phyloP scores from a whole-genome alignment of 176 grass and related monocot species.

The Ananas comosus region DNA sequence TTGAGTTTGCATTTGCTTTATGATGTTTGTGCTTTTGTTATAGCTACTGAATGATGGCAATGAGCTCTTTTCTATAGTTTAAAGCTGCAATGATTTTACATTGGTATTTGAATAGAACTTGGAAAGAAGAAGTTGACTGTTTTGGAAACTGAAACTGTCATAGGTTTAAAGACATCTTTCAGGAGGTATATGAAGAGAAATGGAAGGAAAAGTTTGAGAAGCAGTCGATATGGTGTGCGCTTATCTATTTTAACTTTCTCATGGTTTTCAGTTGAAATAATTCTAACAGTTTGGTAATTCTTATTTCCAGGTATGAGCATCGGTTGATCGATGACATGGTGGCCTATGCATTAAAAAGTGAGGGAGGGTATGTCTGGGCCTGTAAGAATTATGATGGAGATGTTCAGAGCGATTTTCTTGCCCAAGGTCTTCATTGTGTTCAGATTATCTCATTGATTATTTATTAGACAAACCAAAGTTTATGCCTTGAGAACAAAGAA shows the following conservation, averaged over 20 bases:
- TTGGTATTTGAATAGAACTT: conserved; percentile 5
- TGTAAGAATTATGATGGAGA: conserved; percentile 99
- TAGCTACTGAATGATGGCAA: neutral
- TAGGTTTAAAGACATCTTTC: conserved; percentile 98
- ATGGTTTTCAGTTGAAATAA: neutral
- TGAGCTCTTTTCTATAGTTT: neutral
- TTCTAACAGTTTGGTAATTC: neutral
- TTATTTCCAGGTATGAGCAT: conserved; percentile 86
- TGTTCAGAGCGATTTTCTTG: conserved; percentile 93
- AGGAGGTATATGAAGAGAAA: conserved; percentile 80
- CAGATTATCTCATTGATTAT: neutral
- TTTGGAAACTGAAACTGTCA: conserved; percentile 15
- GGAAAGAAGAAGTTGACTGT: conserved; percentile 20
- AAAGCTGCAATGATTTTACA: neutral
- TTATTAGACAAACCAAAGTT: neutral
- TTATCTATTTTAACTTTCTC: conserved; percentile 7
- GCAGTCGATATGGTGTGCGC: conserved; percentile 69
- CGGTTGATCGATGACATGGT: conserved; percentile 99
- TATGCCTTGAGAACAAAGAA: neutral
- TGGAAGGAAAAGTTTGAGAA: conserved; percentile 86
- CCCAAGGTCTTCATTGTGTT: conserved; percentile 53
- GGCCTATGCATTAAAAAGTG: conserved; percentile 95
- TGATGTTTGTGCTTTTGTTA: neutral
- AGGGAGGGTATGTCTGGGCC: conserved; percentile 92
- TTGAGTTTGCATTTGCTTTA: neutral